phyloP scores from a whole-genome alignment of 78 protist species.

The Trichosphaerium sp. region DNA sequence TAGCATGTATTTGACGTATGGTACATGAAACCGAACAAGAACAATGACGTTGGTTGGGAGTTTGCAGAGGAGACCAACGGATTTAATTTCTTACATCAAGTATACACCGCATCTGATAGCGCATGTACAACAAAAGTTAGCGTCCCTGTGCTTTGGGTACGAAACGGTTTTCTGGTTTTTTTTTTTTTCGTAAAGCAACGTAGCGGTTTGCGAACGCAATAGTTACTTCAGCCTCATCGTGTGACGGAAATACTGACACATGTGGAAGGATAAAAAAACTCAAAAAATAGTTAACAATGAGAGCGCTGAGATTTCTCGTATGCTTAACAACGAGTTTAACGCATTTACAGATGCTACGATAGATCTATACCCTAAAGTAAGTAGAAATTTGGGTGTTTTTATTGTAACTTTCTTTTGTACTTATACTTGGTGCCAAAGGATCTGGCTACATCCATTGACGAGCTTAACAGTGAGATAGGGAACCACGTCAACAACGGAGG shows the following conservation, averaged over 20 bases:
- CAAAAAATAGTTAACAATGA: conserved; percentile 79
- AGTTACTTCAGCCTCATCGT: too few species aligned
- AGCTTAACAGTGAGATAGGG: conserved; percentile 51
- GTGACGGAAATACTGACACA: too few species aligned
- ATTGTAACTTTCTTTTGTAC: too few species aligned
- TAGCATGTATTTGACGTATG: conserved; percentile 24
- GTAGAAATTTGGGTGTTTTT: too few species aligned
- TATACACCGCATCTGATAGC: conserved; percentile 7
- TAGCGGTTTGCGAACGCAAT: too few species aligned
- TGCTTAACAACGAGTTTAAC: conserved; percentile 61
- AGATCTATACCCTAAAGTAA: conserved; percentile 71
- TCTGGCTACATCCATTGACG: conserved; percentile 23
- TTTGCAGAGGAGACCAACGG: conserved; percentile 6
- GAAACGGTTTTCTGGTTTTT: too few species aligned
- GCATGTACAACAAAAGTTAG: conserved; percentile 27
- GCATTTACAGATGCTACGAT: conserved; percentile 30
- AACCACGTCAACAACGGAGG: conserved; percentile 63
- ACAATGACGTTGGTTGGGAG: too few species aligned
- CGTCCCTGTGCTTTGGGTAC: conserved; percentile 73
- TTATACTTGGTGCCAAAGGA: conserved; percentile 46
- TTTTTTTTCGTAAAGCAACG: too few species aligned
- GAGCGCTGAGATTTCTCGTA: conserved; percentile 57
- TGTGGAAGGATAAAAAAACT: conserved; percentile 51
- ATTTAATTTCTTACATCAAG: conserved; percentile 8
- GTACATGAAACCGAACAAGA: too few species aligned